These are phyloP conservation scores for Colletotrichum lupini DNA, from an alignment of 2,329 filamentous ascomycete species.

Conservation along the genomic window DNA sequence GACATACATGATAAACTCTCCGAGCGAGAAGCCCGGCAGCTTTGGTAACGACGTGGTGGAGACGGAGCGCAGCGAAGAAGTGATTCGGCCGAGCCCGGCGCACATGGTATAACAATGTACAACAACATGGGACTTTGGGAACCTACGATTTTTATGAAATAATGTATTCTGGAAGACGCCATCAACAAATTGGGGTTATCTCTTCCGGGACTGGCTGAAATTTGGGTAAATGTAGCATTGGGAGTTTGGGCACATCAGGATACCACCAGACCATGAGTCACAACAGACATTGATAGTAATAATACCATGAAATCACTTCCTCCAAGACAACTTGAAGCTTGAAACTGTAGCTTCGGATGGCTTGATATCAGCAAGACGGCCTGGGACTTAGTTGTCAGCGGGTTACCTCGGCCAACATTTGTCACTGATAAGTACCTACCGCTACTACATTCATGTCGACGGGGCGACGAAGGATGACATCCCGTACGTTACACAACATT, in stretches of 20 bases:
- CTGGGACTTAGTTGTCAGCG: no score
- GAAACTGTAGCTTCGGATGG: no score
- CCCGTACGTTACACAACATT: not conserved
- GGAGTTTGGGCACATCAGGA: not conserved
- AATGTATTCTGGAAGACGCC: not conserved
- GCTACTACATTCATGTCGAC: not conserved
- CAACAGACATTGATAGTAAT: not conserved
- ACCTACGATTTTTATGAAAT: slow-evolving; percentile 11
- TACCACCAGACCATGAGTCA: not conserved
- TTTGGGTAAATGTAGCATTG: not conserved
- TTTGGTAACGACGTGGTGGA: slow-evolving; percentile 8
- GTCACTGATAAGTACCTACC: no score
- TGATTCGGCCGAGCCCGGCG: not conserved
- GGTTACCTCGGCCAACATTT: no score
- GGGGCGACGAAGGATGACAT: not conserved
- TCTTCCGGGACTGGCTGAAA: not conserved
- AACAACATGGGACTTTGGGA: no score
- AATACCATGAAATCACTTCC: not conserved
- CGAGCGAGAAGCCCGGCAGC: not conserved
- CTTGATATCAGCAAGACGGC: no score
- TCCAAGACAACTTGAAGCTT: not conserved
- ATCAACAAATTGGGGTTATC: not conserved
- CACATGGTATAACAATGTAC: slow-evolving; percentile 3
- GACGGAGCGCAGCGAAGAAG: not conserved
- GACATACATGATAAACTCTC: not conserved